Conservation (phyloP, 495 filamentous ascomycete species). For the Pseudotulostoma volvatum region DNA sequence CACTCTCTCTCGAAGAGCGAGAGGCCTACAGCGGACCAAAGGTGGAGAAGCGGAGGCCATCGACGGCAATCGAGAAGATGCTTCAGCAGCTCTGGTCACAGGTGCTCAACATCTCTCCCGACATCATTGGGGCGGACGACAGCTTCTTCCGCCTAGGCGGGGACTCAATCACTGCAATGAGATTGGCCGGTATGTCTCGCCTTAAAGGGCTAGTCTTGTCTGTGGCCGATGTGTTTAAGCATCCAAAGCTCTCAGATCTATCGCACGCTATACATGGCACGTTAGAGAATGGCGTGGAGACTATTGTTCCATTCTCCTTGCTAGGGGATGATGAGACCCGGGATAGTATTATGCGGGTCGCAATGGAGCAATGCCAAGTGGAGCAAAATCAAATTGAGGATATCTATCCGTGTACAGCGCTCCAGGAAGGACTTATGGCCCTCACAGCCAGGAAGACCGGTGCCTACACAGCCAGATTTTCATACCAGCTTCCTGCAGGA, state of each 20-base stretch:
- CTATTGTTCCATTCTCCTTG: not conserved
- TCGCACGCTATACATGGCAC: too few relatives aligned
- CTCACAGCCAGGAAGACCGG: conserved; percentile 20
- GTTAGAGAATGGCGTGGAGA: too few relatives aligned
- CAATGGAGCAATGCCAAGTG: conserved; percentile 8
- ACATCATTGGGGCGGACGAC: conserved; percentile 24
- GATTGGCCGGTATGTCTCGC: conserved; percentile 26
- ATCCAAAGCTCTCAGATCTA: conserved; percentile 15
- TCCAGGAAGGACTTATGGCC: conserved; percentile 43
- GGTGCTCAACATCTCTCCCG: conserved; percentile 6
- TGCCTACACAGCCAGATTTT: conserved; percentile 16
- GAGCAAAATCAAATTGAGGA: conserved; percentile 29
- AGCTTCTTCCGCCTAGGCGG: conserved; percentile 37
- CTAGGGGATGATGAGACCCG: conserved; percentile 8
- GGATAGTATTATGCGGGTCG: conserved; percentile 2
- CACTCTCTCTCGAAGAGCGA: not conserved
- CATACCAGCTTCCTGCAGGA: conserved; percentile 12
- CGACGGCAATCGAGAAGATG: conserved; percentile 10
- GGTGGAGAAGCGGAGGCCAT: conserved; percentile 1
- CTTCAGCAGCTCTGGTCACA: conserved; percentile 12
- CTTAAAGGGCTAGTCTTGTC: conserved; percentile 4
- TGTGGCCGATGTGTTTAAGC: conserved; percentile 10
- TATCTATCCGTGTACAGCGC: conserved; percentile 41
- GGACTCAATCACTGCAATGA: conserved; percentile 39
- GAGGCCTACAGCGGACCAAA: not conserved